phyloP scores from a whole-genome alignment of 805 yeast species.

The Ogataea pini region DNA sequence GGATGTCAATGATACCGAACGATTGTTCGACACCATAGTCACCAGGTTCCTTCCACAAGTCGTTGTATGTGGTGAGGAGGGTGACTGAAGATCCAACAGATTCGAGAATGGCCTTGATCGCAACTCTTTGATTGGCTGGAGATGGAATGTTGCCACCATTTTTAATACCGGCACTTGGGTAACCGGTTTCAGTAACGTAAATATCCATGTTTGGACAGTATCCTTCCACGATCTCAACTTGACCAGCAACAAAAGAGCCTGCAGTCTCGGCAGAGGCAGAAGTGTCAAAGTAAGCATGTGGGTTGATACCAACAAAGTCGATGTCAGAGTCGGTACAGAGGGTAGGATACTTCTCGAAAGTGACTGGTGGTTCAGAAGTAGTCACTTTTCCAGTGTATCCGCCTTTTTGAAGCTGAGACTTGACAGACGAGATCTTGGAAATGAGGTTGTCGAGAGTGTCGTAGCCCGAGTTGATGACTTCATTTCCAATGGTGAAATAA shows the following conservation, averaged over 20 bases:
- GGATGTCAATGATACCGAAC: slow-evolving; percentile 62
- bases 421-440: slow-evolving; percentile 64
- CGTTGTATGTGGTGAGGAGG: slow-evolving; percentile 78
- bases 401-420: slow-evolving; percentile 54
- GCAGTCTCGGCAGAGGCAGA: slow-evolving; percentile 62
- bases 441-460: slow-evolving; percentile 63
- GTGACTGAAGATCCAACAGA: slow-evolving; percentile 62
- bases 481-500: slow-evolving; percentile 82
- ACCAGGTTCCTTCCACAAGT: slow-evolving; percentile 87
- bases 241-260: slow-evolving; percentile 69
- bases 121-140: slow-evolving; percentile 66
- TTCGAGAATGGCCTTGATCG: slow-evolving; percentile 62
- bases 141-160: slow-evolving; percentile 78
- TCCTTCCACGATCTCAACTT: slow-evolving; percentile 52
- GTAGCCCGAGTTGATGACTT: slow-evolving; percentile 70
- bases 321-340: slow-evolving; percentile 70
- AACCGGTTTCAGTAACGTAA: slow-evolving; percentile 83
- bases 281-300: slow-evolving; percentile 81
- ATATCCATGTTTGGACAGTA: slow-evolving; percentile 60
- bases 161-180: slow-evolving; percentile 71
- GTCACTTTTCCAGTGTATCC: slow-evolving; percentile 80
- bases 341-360: slow-evolving; percentile 59
- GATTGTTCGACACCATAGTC: slow-evolving; percentile 81
- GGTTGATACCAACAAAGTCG: slow-evolving; percentile 83
- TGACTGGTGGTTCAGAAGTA: slow-evolving; percentile 88